These are phyloP conservation scores for Pterocarpus santalinus DNA, from an alignment of 306 rosid species.

Conservation along the genomic window DNA sequence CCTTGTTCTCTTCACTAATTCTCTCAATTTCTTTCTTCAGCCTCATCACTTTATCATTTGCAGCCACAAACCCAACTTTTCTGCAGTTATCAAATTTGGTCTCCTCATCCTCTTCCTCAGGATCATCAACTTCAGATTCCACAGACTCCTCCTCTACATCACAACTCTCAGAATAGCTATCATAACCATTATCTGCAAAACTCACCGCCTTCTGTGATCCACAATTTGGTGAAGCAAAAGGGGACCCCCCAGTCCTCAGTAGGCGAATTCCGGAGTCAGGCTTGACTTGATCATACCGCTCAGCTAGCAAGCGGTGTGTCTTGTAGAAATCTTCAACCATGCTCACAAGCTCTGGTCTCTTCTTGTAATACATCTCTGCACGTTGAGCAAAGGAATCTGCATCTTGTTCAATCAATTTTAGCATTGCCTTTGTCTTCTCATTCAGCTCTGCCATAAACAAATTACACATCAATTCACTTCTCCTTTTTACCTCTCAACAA, in stretches of 20 bases:
- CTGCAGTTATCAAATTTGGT: constrained; percentile 32
- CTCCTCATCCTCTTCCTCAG: constrained; percentile 64
- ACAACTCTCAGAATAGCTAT: constrained; percentile 63
- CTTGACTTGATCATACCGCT: constrained; percentile 76
- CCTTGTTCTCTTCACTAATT: constrained; percentile 57
- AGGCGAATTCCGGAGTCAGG: constrained; percentile 63
- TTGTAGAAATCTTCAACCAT: constrained; percentile 91
- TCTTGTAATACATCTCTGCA: constrained; percentile 94
- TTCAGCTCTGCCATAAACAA: constrained; percentile 65
- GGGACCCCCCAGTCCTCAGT: constrained; percentile 55
- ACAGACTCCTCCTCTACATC: constrained; percentile 68
- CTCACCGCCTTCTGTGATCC: constrained; percentile 53
- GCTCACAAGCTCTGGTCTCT: constrained; percentile 80
- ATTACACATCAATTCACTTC: constrained; percentile 15
- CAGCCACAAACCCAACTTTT: constrained; percentile 36
- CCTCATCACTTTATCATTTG: constrained; percentile 55
- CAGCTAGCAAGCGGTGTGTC: constrained; percentile 74
- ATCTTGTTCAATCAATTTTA: constrained; percentile 76
- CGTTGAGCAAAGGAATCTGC: constrained; percentile 92
- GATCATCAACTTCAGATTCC: constrained; percentile 90
- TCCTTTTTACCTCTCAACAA: neutral
- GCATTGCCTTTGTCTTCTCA: constrained; percentile 75
- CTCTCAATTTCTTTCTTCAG: constrained; percentile 59
- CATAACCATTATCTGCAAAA: constrained; percentile 52
- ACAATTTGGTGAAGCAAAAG: constrained; percentile 59